Conservation (phyloP, 495 filamentous ascomycete species). For the Daldinia grandis region DNA sequence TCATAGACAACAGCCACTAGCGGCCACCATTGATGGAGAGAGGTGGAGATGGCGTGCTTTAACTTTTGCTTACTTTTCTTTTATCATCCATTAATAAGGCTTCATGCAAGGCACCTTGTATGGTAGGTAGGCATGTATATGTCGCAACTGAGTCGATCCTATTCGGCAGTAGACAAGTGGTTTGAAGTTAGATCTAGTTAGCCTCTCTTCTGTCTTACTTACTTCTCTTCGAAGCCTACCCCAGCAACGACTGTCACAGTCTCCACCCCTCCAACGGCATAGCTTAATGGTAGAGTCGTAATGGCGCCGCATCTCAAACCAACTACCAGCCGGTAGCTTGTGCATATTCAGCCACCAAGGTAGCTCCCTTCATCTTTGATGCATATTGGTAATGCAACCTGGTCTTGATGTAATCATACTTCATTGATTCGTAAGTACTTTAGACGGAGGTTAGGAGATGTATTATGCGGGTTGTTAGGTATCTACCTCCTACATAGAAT, state of each 20-base stretch:
- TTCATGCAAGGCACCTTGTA: neutral
- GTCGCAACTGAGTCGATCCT: conserved; percentile 17
- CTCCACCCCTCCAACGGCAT: conserved; percentile 16
- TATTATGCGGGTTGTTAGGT: no score
- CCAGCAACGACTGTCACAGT: conserved; percentile 12
- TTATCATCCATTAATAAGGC: conserved; percentile 31
- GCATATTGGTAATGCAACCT: conserved; percentile 26
- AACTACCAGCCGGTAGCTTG: conserved; percentile 4
- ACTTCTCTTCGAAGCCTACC: neutral
- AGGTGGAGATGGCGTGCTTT: conserved; percentile 32
- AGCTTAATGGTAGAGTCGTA: conserved; percentile 24
- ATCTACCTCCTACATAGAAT: neutral
- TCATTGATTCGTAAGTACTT: conserved; percentile 10
- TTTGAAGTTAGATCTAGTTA: conserved; percentile 16
- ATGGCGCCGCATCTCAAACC: conserved; percentile 25
- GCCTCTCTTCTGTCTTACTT: neutral
- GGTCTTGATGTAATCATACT: conserved; percentile 1
- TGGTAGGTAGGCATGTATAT: neutral
- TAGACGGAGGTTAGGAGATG: neutral
- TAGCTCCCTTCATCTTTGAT: conserved; percentile 16
- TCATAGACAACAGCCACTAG: conserved; percentile 15
- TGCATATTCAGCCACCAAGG: conserved; percentile 22
- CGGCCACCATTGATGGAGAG: conserved; percentile 9
- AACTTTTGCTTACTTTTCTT: conserved; percentile 24
- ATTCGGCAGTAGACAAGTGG: conserved; percentile 6